Percentiles rank a stretch among this genome's conserved stretches.
Conservation (phyloP, 495 filamentous ascomycete species). For the Daldinia bambusicola region DNA sequence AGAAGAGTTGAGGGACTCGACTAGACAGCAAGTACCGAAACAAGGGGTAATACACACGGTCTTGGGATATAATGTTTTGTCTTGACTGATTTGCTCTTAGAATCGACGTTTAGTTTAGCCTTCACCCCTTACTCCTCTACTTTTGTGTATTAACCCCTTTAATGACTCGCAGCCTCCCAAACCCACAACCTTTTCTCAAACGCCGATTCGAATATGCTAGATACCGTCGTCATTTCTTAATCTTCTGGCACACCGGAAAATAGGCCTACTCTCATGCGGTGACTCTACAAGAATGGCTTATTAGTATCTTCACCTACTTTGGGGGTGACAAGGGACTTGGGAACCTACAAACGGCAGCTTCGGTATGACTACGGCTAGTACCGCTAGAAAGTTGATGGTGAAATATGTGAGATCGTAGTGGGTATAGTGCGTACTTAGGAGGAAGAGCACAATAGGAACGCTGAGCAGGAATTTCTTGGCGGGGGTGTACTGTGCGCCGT, state of each 20-base stretch:
- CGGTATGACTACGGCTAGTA: conserved; percentile 90
- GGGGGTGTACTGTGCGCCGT: conserved; percentile 97
- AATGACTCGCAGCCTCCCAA: conserved; percentile 25
- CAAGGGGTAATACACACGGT: conserved; percentile 13
- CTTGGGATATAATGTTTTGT: conserved; percentile 27
- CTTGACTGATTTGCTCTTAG: conserved; percentile 37
- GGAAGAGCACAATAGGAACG: conserved; percentile 92
- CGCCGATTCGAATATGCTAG: conserved; percentile 17
- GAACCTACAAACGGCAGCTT: conserved; percentile 90
- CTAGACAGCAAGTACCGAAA: conserved; percentile 11
- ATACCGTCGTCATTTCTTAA: conserved; percentile 39
- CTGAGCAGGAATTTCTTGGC: conserved; percentile 97
- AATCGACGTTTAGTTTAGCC: conserved; percentile 20
- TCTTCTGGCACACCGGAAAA: conserved; percentile 71
- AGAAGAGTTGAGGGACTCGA: conserved; percentile 7
- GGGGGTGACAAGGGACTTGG: not conserved
- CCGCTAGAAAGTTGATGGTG: conserved; percentile 93
- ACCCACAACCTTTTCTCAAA: conserved; percentile 22
- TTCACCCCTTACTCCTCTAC: conserved; percentile 9
- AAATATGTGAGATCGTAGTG: conserved; percentile 97
- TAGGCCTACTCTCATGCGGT: conserved; percentile 75
- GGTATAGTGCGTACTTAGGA: conserved; percentile 97
- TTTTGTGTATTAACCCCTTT: conserved; percentile 24
- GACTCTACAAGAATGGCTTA: conserved; percentile 60
- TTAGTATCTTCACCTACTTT: conserved; percentile 25